Percentiles rank a stretch among this genome's conserved stretches.
Conservation (phyloP, 306 rosid species). For the Lathyrus aphaca region DNA sequence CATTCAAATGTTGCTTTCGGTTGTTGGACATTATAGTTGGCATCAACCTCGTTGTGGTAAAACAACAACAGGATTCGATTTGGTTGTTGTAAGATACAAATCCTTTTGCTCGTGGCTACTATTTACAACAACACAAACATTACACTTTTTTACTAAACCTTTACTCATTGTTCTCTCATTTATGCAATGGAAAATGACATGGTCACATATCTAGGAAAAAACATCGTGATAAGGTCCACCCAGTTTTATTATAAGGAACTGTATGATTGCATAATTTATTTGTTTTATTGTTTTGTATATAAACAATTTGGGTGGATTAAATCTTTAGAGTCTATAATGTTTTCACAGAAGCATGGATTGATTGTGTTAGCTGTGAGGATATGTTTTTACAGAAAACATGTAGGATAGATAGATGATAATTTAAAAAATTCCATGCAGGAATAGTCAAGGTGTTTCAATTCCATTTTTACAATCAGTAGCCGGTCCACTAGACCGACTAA, state of each 20-base stretch:
- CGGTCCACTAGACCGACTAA: too few species aligned
- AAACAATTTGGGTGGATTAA: neutral
- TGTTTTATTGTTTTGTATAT: neutral
- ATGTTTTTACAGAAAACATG: too few species aligned
- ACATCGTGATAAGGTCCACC: neutral
- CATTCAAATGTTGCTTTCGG: constrained; percentile 22
- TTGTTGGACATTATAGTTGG: constrained; percentile 34
- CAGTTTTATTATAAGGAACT: constrained; percentile 5
- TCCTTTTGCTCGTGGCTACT: constrained; percentile 3
- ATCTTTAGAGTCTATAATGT: too few species aligned
- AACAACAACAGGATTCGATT: constrained; percentile 6
- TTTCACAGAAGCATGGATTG: too few species aligned
- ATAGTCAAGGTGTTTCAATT: too few species aligned
- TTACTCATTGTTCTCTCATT: constrained; percentile 25
- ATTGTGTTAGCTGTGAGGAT: too few species aligned
- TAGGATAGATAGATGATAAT: too few species aligned
- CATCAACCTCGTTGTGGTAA: neutral
- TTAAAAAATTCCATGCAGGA: too few species aligned
- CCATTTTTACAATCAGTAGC: too few species aligned
- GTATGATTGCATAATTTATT: neutral
- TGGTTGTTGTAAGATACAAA: neutral
- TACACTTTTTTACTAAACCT: constrained; percentile 12
- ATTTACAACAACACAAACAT: constrained; percentile 22
- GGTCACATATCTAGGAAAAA: neutral
- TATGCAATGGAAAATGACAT: constrained; percentile 20